Evolutionary conservation across 306 rosid genomes (phyloP).

Genomic region (Benincasa hispida): DNA sequence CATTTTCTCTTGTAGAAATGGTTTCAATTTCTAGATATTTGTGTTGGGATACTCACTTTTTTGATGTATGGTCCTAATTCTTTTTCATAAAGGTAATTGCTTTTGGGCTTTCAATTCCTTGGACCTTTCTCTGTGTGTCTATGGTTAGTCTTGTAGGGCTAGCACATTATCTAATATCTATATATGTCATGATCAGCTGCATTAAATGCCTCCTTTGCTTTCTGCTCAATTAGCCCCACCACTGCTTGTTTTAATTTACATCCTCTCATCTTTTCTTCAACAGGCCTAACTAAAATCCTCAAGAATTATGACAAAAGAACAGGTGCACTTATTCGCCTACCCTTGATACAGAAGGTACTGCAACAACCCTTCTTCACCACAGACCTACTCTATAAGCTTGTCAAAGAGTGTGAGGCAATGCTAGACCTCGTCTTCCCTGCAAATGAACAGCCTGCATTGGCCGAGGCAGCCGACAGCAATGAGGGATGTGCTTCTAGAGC

Average conservation of each 20-base stretch:
- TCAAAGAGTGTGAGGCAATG: constrained; percentile 85
- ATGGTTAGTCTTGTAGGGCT: neutral
- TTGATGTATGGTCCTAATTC: neutral
- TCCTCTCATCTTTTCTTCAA: constrained; percentile 6
- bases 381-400: constrained; percentile 87
- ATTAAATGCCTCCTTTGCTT: neutral
- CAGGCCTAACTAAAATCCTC: constrained; percentile 87
- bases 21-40: neutral
- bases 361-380: constrained; percentile 92
- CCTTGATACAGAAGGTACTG: constrained; percentile 88
- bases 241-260: neutral
- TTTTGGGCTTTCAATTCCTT: neutral
- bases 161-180: neutral
- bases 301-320: constrained; percentile 98
- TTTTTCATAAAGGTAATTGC: neutral
- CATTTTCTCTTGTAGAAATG: neutral
- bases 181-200: neutral
- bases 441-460: constrained; percentile 26
- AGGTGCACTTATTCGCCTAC: constrained; percentile 91
- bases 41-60: neutral
- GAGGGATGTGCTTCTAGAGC: constrained; percentile 31
- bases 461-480: constrained; percentile 28
- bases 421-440: constrained; percentile 64
- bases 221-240: neutral
- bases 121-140: neutral